These are phyloP conservation scores for Amauroascus niger DNA, from an alignment of 2,329 filamentous ascomycete species.

Conservation along the genomic window DNA sequence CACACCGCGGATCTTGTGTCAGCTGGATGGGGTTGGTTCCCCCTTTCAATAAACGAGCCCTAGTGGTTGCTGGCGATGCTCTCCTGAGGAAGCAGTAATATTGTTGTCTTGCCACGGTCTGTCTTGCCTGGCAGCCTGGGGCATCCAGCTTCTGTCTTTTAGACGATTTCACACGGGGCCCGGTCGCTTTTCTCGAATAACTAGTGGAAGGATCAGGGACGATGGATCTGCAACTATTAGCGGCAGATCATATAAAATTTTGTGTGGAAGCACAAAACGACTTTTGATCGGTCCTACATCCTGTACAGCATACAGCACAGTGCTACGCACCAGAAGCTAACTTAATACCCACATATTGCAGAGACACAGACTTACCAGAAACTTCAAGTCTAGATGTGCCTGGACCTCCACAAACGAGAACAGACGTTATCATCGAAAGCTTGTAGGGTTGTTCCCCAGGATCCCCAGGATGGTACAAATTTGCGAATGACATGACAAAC, in stretches of 20 bases:
- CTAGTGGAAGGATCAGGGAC: background rate
- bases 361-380: background rate
- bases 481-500: background rate
- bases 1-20: slow-evolving; percentile 3
- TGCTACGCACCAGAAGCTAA: background rate
- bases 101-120: background rate
- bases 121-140: background rate
- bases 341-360: background rate
- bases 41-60: background rate
- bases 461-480: background rate
- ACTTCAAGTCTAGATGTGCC: slow-evolving; percentile 4
- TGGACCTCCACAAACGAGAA: background rate
- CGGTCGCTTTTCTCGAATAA: background rate
- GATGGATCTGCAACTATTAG: background rate
- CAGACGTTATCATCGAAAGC: background rate
- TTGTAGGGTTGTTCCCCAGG: slow-evolving; percentile 1
- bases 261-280: background rate
- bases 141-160: background rate
- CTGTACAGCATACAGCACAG: no score
- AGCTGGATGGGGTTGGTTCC: background rate
- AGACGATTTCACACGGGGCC: background rate
- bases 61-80: background rate
- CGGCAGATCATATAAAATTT: background rate
- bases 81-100: background rate
- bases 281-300: background rate